Percentiles rank a stretch among this genome's conserved stretches.
phyloP scores from a whole-genome alignment of 2,329 filamentous ascomycete genomes.

The Zymoseptoria tritici region DNA sequence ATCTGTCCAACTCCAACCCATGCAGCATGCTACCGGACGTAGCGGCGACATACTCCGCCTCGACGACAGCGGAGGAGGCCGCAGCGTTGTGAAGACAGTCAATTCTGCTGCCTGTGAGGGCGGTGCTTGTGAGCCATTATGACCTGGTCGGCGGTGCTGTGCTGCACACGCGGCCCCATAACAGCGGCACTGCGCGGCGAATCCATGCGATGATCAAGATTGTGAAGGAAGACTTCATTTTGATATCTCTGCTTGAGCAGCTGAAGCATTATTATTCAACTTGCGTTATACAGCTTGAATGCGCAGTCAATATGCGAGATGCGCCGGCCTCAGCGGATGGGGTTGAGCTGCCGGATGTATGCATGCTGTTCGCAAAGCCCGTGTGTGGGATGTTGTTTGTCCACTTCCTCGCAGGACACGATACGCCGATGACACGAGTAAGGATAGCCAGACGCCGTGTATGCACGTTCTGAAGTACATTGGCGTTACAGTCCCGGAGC shows the following conservation, averaged over 20 bases:
- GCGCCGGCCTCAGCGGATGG: too few relatives aligned
- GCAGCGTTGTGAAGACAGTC: neutral
- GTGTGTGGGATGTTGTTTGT: too few relatives aligned
- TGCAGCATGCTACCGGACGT: neutral
- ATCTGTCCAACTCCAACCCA: neutral
- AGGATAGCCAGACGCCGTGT: neutral
- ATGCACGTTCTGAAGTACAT: neutral
- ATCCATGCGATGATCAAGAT: neutral
- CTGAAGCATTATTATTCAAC: too few relatives aligned
- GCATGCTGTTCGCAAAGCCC: too few relatives aligned
- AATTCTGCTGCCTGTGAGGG: neutral
- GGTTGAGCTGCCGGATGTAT: too few relatives aligned
- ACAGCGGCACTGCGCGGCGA: neutral
- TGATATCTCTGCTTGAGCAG: too few relatives aligned
- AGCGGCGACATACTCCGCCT: neutral
- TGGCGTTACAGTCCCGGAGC: neutral
- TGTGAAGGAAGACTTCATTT: too few relatives aligned
- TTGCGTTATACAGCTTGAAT: too few relatives aligned
- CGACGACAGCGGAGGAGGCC: neutral
- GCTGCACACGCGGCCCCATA: neutral
- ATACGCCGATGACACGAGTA: neutral
- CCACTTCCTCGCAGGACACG: too few relatives aligned
- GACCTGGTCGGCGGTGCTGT: neutral
- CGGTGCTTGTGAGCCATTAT: neutral
- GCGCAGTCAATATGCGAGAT: too few relatives aligned